Conservation (phyloP, 345 rosid species). For the Euphorbia lathyris region DNA sequence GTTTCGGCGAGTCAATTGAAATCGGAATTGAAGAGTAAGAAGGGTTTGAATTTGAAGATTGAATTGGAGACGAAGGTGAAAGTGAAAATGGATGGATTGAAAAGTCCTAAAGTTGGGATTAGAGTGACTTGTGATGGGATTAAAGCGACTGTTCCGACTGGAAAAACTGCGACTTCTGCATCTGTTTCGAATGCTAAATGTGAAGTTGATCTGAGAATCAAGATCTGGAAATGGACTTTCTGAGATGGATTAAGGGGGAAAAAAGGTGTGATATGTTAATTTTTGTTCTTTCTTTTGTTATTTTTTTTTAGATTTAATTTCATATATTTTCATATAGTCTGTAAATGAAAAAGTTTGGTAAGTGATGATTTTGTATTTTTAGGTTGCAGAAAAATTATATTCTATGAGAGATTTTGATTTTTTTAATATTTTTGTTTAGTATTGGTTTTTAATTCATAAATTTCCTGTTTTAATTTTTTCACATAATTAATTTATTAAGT, state of each 20-base stretch:
- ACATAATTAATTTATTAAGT: too few species aligned
- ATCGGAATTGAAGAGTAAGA: slow-evolving; percentile 51
- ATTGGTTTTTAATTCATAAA: background rate
- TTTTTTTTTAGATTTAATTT: background rate
- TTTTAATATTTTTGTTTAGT: background rate
- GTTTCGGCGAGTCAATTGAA: slow-evolving; percentile 43
- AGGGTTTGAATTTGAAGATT: slow-evolving; percentile 52
- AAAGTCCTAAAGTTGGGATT: slow-evolving; percentile 53
- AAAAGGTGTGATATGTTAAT: slow-evolving; percentile 1
- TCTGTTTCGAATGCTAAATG: slow-evolving; percentile 56
- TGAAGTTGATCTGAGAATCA: slow-evolving; percentile 71
- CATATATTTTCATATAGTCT: background rate
- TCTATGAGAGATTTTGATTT: background rate
- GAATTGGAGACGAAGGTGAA: slow-evolving; percentile 59
- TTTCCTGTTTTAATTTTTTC: background rate
- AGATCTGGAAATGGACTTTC: slow-evolving; percentile 86
- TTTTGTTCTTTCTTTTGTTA: background rate
- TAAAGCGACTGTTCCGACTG: slow-evolving; percentile 48
- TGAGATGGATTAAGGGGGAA: background rate
- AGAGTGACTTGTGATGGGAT: slow-evolving; percentile 70
- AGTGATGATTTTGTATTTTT: background rate
- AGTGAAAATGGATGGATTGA: slow-evolving; percentile 62
- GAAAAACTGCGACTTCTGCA: slow-evolving; percentile 54
- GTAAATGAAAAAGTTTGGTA: background rate
- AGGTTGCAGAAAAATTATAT: background rate